Conservation (phyloP, 768 basidiomycete genomes). For the Trametes villosa region DNA sequence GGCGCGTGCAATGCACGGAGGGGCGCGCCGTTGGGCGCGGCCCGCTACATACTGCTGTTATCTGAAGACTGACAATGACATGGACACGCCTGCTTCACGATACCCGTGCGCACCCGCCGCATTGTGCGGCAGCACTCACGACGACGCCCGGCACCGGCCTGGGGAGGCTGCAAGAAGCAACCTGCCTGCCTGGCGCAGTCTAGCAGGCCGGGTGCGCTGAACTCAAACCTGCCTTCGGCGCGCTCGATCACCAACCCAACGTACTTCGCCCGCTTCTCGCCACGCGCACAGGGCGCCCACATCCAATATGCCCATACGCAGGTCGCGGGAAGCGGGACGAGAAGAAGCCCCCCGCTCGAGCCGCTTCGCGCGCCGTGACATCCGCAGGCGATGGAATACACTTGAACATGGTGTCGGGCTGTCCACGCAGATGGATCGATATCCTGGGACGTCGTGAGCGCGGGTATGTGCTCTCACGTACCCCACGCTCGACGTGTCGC, state of each 20-base stretch:
- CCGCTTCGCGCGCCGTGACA: no score
- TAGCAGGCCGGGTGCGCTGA: neutral
- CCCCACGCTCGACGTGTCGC: constrained; percentile 14
- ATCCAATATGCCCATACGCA: constrained; percentile 13
- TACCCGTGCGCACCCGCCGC: neutral
- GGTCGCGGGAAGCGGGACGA: neutral
- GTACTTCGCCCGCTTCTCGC: neutral
- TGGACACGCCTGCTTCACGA: neutral
- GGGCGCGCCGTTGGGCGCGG: constrained; percentile 2
- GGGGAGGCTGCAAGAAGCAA: neutral
- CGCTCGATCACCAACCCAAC: constrained; percentile 6
- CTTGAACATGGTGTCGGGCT: no score
- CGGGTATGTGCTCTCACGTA: constrained; percentile 6
- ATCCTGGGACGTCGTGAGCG: no score
- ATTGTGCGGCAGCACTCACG: no score
- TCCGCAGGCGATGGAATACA: no score
- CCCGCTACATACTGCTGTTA: constrained; percentile 6
- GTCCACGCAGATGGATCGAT: no score
- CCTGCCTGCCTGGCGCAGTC: neutral
- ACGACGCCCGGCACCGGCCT: constrained; percentile 2
- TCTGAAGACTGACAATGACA: neutral
- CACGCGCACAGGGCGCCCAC: constrained; percentile 14
- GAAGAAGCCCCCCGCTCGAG: neutral
- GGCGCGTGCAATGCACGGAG: constrained; percentile 4
- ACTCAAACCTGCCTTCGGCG: constrained; percentile 11